Percentiles rank a stretch among this genome's conserved stretches.
These are phyloP conservation scores for Jaltomata sinuosa DNA, from an alignment of 257 asterid genomes.

Conservation along the genomic window DNA sequence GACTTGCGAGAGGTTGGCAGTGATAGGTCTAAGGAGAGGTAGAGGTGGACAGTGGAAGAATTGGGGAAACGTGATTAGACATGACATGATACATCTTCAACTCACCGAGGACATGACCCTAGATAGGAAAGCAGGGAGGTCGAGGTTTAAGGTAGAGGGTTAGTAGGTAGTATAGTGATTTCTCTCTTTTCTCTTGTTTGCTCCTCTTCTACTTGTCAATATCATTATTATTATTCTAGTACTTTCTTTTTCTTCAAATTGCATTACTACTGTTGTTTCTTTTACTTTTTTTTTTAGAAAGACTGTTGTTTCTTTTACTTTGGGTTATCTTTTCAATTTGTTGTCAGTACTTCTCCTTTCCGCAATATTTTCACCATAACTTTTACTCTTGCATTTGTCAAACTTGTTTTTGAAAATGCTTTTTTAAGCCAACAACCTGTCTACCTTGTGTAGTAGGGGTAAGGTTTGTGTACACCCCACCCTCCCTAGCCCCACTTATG, in stretches of 20 bases:
- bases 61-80: not conserved
- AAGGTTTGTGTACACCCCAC: not conserved
- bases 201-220: not conserved
- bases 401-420: not conserved
- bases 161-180: not conserved
- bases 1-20: not conserved
- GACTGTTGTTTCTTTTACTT: not conserved
- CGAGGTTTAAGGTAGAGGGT: not conserved
- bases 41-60: not conserved
- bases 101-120: not conserved
- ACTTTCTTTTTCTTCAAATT: not conserved
- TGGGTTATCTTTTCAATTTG: not conserved
- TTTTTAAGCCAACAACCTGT: not conserved
- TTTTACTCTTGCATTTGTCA: not conserved
- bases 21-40: not conserved
- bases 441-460: not conserved
- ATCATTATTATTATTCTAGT: not conserved
- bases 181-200: not conserved
- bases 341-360: not conserved
- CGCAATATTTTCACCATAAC: not conserved
- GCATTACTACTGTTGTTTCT: not conserved
- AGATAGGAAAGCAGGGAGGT: not conserved
- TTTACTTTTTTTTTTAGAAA: too few relatives aligned
- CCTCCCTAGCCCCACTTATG: not conserved
- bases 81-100: not conserved